Conservation (phyloP, 768 basidiomycete genomes). For the Lentinula boryana region DNA sequence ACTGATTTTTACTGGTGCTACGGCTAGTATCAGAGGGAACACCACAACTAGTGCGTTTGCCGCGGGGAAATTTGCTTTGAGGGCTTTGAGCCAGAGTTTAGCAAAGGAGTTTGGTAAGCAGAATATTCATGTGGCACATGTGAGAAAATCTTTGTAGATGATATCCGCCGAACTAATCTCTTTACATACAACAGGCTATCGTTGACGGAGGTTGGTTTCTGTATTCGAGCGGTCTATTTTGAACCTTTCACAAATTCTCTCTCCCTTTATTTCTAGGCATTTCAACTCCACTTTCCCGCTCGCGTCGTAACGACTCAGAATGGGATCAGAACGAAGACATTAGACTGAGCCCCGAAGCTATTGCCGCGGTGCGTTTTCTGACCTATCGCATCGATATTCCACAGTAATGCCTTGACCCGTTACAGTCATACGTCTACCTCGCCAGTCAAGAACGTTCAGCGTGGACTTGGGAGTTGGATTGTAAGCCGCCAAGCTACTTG, state of each 20-base stretch:
- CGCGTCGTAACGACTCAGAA: neutral
- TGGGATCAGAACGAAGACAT: neutral
- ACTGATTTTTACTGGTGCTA: slow-evolving; percentile 70
- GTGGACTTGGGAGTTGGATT: slow-evolving; percentile 77
- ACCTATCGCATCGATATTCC: slow-evolving; percentile 21
- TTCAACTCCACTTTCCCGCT: neutral
- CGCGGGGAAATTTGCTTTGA: slow-evolving; percentile 56
- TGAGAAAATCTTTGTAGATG: neutral
- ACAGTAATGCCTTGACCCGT: neutral
- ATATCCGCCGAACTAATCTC: neutral
- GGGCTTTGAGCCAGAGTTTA: slow-evolving; percentile 65
- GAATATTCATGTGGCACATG: slow-evolving; percentile 47
- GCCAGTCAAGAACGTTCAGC: slow-evolving; percentile 64
- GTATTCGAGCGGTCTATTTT: neutral
- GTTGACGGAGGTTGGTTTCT: slow-evolving; percentile 56
- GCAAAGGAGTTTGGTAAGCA: slow-evolving; percentile 71
- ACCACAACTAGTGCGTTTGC: slow-evolving; percentile 55
- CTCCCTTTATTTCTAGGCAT: neutral
- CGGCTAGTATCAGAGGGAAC: slow-evolving; percentile 61
- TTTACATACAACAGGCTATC: slow-evolving; percentile 36
- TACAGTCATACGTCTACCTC: slow-evolving; percentile 60
- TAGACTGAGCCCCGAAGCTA: neutral
- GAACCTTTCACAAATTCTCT: neutral
- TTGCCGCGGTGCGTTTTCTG: neutral
- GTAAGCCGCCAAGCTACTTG: slow-evolving; percentile 31